A percentile compares a stretch with the other conserved stretches of the same genome.
These are phyloP conservation scores for Cinchona pubescens DNA, from an alignment of 257 asterid genomes.

Conservation along the genomic window DNA sequence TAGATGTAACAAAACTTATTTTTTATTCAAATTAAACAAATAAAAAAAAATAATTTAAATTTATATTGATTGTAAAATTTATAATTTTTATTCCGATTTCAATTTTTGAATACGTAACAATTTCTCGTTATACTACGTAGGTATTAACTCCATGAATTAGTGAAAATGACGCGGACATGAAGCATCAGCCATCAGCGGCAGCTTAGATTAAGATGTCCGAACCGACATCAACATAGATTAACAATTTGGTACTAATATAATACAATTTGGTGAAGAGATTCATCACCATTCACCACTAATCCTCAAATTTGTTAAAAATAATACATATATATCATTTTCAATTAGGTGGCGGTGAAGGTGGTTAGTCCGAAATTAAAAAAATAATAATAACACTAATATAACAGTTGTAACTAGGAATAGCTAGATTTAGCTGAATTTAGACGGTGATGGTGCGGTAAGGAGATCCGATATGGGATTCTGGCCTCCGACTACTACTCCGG, in stretches of 20 bases:
- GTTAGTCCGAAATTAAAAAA: constrained; percentile 8
- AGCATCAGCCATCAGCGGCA: constrained; percentile 14
- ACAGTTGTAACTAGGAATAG: too few species aligned
- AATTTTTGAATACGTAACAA: too few species aligned
- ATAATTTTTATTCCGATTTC: too few species aligned
- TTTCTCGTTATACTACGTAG: too few species aligned
- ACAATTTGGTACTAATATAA: too few species aligned
- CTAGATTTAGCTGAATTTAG: constrained; percentile 16
- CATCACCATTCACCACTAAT: constrained; percentile 22
- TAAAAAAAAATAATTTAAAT: too few species aligned
- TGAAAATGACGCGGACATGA: constrained; percentile 38
- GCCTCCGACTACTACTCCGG: neutral
- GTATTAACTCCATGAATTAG: constrained; percentile 26
- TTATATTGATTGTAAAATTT: too few species aligned
- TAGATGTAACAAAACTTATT: too few species aligned
- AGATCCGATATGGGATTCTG: constrained; percentile 35
- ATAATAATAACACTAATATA: too few species aligned
- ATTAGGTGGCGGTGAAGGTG: neutral
- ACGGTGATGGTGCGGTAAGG: constrained; percentile 56
- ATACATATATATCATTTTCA: too few species aligned
- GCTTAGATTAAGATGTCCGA: constrained; percentile 18
- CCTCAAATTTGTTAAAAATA: neutral
- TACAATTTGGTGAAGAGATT: neutral
- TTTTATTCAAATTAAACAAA: too few species aligned
- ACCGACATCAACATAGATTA: constrained; percentile 32